These are phyloP conservation scores for Ogataea glucozyma DNA, from an alignment of 805 yeast species.

Conservation along the genomic window DNA sequence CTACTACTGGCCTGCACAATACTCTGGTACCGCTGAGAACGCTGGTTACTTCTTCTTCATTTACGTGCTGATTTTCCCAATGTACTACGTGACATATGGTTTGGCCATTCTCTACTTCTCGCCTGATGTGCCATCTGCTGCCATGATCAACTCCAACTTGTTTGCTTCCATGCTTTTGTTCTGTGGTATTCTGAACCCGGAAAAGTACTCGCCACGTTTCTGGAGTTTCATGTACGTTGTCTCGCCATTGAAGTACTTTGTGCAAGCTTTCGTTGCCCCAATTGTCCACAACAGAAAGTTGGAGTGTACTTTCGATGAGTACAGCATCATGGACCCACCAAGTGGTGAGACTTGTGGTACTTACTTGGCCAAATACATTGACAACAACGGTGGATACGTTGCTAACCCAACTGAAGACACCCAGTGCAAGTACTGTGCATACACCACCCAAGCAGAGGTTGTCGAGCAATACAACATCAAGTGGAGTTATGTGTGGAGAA, in stretches of 20 bases:
- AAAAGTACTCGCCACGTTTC: constrained; percentile 45
- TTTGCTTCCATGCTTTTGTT: constrained; percentile 37
- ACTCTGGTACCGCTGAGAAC: constrained; percentile 52
- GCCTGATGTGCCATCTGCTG: constrained; percentile 45
- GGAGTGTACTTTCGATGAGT: constrained; percentile 40
- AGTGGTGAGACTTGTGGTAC: constrained; percentile 51
- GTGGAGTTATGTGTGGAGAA: constrained; percentile 61
- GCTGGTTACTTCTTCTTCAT: constrained; percentile 38
- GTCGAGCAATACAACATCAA: constrained; percentile 44
- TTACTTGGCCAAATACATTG: constrained; percentile 40
- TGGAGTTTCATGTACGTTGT: constrained; percentile 48
- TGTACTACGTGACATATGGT: constrained; percentile 37
- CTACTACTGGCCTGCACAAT: constrained; percentile 45
- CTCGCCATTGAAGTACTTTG: constrained; percentile 51
- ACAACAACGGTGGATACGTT: constrained; percentile 48
- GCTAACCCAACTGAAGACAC: constrained; percentile 48
- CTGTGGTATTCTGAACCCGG: constrained; percentile 47
- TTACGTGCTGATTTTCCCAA: constrained; percentile 26
- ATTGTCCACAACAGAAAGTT: constrained; percentile 42
- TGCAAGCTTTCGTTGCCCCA: constrained; percentile 43
- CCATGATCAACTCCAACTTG: constrained; percentile 42
- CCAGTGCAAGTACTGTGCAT: constrained; percentile 52
- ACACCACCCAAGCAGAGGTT: constrained; percentile 44
- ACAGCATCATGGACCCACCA: constrained; percentile 42
- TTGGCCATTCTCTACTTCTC: constrained; percentile 43